phyloP scores from a whole-genome alignment of 2,329 filamentous ascomycete species.

The Dissoconium aciculare region DNA sequence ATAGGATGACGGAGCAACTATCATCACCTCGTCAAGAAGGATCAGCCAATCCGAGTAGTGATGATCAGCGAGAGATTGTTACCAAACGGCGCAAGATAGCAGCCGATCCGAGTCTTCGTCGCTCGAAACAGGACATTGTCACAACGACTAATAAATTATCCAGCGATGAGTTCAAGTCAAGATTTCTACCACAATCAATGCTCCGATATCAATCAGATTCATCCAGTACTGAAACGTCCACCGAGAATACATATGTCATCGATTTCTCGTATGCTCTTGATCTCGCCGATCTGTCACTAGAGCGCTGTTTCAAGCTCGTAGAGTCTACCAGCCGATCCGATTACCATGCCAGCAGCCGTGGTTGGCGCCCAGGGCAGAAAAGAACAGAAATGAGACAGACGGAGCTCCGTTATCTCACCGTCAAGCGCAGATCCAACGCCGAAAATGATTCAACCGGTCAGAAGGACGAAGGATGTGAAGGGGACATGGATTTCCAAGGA shows the following conservation, averaged over 20 bases:
- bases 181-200: conserved; percentile 1
- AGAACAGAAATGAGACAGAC: conserved; percentile 51
- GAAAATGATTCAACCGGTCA: no score
- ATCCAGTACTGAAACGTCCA: conserved; percentile 5
- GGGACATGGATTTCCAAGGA: conserved; percentile 11
- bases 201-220: conserved; percentile 7
- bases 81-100: no score
- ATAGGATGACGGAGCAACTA: no score
- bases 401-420: conserved; percentile 54
- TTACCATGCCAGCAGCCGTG: conserved; percentile 46
- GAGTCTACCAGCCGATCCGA: conserved; percentile 47
- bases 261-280: conserved; percentile 3
- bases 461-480: no score
- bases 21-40: no score
- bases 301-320: conserved; percentile 42
- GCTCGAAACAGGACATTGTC: conserved; percentile 3
- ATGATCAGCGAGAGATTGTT: no score
- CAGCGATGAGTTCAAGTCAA: not conserved
- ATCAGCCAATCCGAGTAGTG: no score
- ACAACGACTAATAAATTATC: not conserved
- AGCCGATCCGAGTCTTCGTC: not conserved
- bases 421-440: conserved; percentile 19
- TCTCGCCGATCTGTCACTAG: conserved; percentile 19
- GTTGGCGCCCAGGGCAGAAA: conserved; percentile 51
- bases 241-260: conserved; percentile 1